phyloP scores from a whole-genome alignment of 164 flowering plant species.

The Sextonia rubra region DNA sequence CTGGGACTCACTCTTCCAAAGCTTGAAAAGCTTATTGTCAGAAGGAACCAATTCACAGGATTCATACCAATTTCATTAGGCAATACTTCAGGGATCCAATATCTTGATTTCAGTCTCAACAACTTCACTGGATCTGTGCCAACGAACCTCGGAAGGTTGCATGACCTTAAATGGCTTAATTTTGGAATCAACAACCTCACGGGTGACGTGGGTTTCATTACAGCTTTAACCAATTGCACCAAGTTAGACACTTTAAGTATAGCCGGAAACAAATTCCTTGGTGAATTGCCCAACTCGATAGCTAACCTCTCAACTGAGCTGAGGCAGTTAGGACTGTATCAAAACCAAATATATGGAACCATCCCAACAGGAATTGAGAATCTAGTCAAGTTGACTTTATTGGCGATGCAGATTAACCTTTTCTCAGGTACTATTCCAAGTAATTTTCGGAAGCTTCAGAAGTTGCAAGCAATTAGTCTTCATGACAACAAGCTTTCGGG shows the following conservation, averaged over 20 bases:
- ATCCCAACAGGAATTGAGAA: slow-evolving; percentile 40
- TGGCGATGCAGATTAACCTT: slow-evolving; percentile 23
- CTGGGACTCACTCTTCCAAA: slow-evolving; percentile 20
- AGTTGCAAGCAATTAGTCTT: slow-evolving; percentile 12
- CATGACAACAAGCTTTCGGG: slow-evolving; percentile 21
- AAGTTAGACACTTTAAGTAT: slow-evolving; percentile 27
- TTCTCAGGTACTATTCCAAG: slow-evolving; percentile 21
- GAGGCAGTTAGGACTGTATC: slow-evolving; percentile 20
- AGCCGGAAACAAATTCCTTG: slow-evolving; percentile 35
- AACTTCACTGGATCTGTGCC: slow-evolving; percentile 20
- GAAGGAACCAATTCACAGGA: slow-evolving; percentile 18
- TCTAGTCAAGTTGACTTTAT: slow-evolving; percentile 22
- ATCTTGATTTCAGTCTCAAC: slow-evolving; percentile 11
- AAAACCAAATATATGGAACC: slow-evolving; percentile 29
- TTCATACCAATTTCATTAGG: slow-evolving; percentile 22
- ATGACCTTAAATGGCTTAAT: not conserved
- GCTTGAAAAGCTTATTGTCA: slow-evolving; percentile 8
- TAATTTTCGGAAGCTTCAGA: slow-evolving; percentile 24
- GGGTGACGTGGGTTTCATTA: slow-evolving; percentile 18
- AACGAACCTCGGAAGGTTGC: slow-evolving; percentile 11
- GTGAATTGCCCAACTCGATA: slow-evolving; percentile 41
- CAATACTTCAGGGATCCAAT: slow-evolving; percentile 17
- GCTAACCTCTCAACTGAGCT: slow-evolving; percentile 40
- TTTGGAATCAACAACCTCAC: slow-evolving; percentile 16
- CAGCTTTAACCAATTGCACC: slow-evolving; percentile 29